Conservation (phyloP, 176 grass and related monocot genomes). For the Phoenix roebelenii region DNA sequence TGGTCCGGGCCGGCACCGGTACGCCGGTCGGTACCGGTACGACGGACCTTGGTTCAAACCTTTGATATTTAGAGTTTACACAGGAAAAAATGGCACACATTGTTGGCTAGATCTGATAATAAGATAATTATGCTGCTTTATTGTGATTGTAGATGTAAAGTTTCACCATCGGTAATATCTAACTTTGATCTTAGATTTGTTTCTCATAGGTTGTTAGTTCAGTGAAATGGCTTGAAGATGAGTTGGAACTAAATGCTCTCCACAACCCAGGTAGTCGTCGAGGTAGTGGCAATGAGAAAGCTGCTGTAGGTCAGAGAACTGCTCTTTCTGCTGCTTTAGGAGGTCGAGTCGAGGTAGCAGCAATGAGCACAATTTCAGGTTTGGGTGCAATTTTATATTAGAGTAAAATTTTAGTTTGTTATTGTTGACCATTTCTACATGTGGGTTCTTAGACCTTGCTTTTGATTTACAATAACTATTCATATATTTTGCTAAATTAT, state of each 20-base stretch:
- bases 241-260: slow-evolving; percentile 91
- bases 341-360: slow-evolving; percentile 83
- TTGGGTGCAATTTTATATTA: slow-evolving; percentile 21
- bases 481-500: no score
- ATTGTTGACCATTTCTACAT: slow-evolving; percentile 5
- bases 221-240: slow-evolving; percentile 99
- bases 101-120: no score
- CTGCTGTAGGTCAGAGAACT: slow-evolving; percentile 70
- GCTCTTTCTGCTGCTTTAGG: slow-evolving; percentile 96
- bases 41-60: no score
- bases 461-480: no score
- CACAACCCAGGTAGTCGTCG: slow-evolving; percentile 79
- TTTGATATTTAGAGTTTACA: no score
- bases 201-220: slow-evolving; percentile 91
- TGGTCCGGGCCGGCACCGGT: no score
- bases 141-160: no score
- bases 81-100: no score
- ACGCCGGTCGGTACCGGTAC: no score
- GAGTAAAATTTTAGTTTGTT: slow-evolving; percentile 5
- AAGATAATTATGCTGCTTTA: no score
- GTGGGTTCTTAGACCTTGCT: no score
- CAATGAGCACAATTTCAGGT: slow-evolving; percentile 99
- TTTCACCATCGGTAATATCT: no score
- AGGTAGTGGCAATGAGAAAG: slow-evolving; percentile 85
- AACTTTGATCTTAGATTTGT: slow-evolving; percentile 1